phyloP scores from a whole-genome alignment of 176 grass and related monocot genomes.

The Leersia perrieri region DNA sequence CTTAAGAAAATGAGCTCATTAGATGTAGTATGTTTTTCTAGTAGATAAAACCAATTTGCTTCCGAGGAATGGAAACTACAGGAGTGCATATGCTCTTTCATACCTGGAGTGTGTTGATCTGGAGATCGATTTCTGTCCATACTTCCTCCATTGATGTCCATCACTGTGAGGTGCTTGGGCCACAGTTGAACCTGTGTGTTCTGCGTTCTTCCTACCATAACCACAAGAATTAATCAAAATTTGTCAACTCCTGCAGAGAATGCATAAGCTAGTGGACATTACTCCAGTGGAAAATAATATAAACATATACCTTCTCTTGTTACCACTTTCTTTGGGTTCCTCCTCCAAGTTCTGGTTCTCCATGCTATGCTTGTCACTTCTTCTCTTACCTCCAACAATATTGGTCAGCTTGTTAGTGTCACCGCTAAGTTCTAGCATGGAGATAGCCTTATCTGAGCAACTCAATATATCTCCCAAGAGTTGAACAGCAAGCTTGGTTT shows the following conservation, averaged over 20 bases:
- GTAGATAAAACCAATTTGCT: not conserved
- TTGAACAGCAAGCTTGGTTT: not conserved
- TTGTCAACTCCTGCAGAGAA: not conserved
- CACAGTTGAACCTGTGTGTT: constrained; percentile 16
- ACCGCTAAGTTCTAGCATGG: not conserved
- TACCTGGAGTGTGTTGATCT: constrained; percentile 28
- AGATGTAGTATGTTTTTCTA: not conserved
- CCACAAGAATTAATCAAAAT: not conserved
- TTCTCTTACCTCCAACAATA: not conserved
- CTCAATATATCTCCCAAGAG: constrained; percentile 1
- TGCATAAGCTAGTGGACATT: not conserved
- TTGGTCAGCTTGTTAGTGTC: not conserved
- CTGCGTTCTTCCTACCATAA: constrained; percentile 1
- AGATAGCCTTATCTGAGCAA: not conserved
- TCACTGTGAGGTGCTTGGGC: constrained; percentile 22
- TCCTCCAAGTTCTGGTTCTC: not conserved
- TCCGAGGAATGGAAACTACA: not conserved
- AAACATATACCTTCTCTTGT: constrained; percentile 23
- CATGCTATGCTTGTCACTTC: not conserved
- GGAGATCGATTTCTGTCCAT: constrained; percentile 34
- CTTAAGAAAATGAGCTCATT: not conserved
- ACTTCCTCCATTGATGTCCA: constrained; percentile 44
- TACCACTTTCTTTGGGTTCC: not conserved
- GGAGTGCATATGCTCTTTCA: not conserved
- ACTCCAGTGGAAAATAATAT: too few relatives aligned